Evolutionary conservation across 73 alveolate species (phyloP).

Genomic region (Strombidium stylifer): DNA sequence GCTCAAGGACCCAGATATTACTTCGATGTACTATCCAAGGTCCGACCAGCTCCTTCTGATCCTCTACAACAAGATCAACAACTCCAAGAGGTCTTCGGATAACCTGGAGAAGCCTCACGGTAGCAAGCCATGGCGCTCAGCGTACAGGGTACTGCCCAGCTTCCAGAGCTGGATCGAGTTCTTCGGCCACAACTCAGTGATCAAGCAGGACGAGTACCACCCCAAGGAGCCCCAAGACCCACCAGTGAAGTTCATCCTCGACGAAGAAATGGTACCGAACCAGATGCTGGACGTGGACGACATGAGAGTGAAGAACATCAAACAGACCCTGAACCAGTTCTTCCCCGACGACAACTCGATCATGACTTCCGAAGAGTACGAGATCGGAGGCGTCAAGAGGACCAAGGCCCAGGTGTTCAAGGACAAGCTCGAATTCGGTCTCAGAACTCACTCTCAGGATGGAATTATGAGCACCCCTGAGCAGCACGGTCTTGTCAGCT

Average conservation of each 20-base stretch:
- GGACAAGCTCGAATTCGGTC: conserved; percentile 43
- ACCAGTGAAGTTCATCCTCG: conserved; percentile 12
- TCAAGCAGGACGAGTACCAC: neutral
- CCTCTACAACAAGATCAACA: conserved; percentile 47
- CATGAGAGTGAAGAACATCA: conserved; percentile 29
- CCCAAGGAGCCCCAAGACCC: neutral
- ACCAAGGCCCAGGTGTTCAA: conserved; percentile 26
- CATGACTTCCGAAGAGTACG: conserved; percentile 19
- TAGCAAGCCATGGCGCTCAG: conserved; percentile 74
- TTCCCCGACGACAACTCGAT: conserved; percentile 50
- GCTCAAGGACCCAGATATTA: conserved; percentile 69
- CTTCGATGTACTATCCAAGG: conserved; percentile 66
- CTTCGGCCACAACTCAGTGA: conserved; percentile 44
- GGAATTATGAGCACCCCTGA: neutral
- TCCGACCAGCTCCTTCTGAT: conserved; percentile 77
- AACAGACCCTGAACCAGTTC: conserved; percentile 19
- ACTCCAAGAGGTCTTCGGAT: neutral
- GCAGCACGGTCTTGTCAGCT: conserved; percentile 5
- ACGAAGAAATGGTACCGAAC: conserved; percentile 43
- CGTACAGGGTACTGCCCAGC: conserved; percentile 86
- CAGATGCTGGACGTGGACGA: conserved; percentile 56
- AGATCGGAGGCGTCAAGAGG: conserved; percentile 21
- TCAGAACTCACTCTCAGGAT: neutral
- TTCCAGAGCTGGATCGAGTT: conserved; percentile 70
- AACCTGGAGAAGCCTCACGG: neutral